Percentiles rank a stretch among this genome's conserved stretches.
phyloP scores from a whole-genome alignment of 768 basidiomycete genomes.

The Suillus weaverae region DNA sequence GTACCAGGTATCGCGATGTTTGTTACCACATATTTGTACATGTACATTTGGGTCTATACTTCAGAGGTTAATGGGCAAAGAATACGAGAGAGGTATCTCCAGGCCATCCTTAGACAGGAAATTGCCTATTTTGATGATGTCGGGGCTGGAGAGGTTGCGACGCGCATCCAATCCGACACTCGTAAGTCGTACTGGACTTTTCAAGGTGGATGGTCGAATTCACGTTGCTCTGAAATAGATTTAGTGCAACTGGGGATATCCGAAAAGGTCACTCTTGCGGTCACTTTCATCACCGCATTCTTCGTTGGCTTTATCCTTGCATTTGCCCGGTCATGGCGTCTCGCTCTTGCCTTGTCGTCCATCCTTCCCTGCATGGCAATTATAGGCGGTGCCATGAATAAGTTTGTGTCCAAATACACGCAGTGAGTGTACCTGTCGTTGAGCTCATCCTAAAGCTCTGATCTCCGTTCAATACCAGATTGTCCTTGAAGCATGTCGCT shows the following conservation, averaged over 20 bases:
- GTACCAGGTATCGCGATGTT: conserved; percentile 47
- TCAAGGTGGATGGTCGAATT: neutral
- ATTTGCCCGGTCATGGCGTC: conserved; percentile 42
- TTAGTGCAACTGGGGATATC: conserved; percentile 54
- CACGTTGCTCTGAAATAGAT: conserved; percentile 16
- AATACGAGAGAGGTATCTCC: conserved; percentile 50
- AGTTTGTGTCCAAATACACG: conserved; percentile 33
- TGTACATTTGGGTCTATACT: conserved; percentile 34
- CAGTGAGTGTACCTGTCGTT: conserved; percentile 11
- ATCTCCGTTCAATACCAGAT: conserved; percentile 15
- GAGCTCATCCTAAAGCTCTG: neutral
- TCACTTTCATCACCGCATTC: conserved; percentile 43
- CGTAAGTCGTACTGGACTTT: conserved; percentile 8
- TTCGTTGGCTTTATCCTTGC: conserved; percentile 48
- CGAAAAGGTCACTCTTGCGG: conserved; percentile 48
- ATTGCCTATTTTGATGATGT: conserved; percentile 47
- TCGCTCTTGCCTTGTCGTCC: conserved; percentile 48
- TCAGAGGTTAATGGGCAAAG: conserved; percentile 49
- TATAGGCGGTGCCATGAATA: conserved; percentile 41
- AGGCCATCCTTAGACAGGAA: conserved; percentile 48
- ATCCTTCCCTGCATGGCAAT: conserved; percentile 52
- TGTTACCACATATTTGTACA: conserved; percentile 43
- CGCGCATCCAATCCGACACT: conserved; percentile 39
- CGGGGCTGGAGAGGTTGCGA: conserved; percentile 59
- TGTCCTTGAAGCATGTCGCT: conserved; percentile 44